These are phyloP conservation scores for Thielaviopsis populi DNA, from an alignment of 2,329 filamentous ascomycete species.

Conservation along the genomic window DNA sequence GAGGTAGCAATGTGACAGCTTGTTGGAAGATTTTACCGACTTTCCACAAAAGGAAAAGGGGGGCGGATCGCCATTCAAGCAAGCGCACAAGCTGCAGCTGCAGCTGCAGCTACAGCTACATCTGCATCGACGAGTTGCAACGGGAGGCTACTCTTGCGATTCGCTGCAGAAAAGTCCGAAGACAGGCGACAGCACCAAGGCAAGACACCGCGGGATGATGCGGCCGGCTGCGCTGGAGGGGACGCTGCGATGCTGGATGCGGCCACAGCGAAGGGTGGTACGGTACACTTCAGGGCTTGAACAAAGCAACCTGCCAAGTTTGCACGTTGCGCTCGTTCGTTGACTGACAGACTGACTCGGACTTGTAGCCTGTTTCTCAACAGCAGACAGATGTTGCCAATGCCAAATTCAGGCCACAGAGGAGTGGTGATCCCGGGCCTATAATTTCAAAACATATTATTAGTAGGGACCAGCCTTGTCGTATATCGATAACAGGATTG, in stretches of 20 bases:
- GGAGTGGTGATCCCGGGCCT: background rate
- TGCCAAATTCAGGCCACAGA: background rate
- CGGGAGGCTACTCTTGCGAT: background rate
- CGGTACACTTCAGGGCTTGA: too few relatives aligned
- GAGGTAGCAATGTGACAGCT: background rate
- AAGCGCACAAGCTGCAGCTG: background rate
- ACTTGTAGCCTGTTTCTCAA: background rate
- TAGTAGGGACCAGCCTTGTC: background rate
- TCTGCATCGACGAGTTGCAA: background rate
- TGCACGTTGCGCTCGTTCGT: background rate
- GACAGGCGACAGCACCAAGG: too few relatives aligned
- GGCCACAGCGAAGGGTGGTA: too few relatives aligned
- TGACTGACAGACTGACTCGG: background rate
- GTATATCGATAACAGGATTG: background rate
- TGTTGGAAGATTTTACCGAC: background rate
- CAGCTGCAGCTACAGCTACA: background rate
- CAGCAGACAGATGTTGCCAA: background rate
- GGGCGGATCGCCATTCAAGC: background rate
- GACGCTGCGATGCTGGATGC: too few relatives aligned
- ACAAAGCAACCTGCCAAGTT: too few relatives aligned
- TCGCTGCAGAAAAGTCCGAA: too few relatives aligned
- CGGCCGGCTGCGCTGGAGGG: too few relatives aligned
- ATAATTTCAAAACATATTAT: background rate
- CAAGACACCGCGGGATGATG: too few relatives aligned
- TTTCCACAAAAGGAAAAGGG: background rate